Evolutionary conservation across 2,329 filamentous ascomycete species (phyloP).

Genomic region (Colletotrichum noveboracense): DNA sequence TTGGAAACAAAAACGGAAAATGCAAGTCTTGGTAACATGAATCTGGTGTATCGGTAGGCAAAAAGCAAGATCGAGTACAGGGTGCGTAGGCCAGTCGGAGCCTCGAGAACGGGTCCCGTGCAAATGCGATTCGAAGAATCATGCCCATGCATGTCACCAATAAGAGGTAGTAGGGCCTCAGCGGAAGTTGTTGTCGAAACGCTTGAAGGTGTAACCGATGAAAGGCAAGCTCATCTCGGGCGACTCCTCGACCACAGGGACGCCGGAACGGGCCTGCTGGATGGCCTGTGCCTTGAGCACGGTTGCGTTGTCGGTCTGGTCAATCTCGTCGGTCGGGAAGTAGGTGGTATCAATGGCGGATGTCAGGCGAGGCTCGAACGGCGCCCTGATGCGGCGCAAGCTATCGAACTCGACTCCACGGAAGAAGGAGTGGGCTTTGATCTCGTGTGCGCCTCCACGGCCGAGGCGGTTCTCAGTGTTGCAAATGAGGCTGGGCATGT

Average conservation of each 20-base stretch:
- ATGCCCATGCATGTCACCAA: not conserved
- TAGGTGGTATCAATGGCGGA: conserved; percentile 97
- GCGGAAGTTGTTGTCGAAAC: conserved; percentile 79
- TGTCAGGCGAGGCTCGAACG: conserved; percentile 92
- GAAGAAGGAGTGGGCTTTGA: conserved; percentile 96
- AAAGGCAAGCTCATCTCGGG: conserved; percentile 97
- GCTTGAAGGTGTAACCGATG: conserved; percentile 97
- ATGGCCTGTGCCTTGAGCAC: conserved; percentile 83
- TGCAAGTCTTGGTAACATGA: conserved; percentile 20
- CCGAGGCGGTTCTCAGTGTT: conserved; percentile 93
- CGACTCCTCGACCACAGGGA: conserved; percentile 70
- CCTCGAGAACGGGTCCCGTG: not conserved
- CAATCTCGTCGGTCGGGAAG: conserved; percentile 98
- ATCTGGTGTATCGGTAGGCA: conserved; percentile 11
- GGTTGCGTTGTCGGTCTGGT: conserved; percentile 92
- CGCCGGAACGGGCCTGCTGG: conserved; percentile 61
- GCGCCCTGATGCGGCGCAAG: conserved; percentile 89
- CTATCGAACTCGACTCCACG: conserved; percentile 94
- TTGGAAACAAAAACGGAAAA: conserved; percentile 17
- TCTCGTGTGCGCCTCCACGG: conserved; percentile 83
- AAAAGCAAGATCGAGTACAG: conserved; percentile 6
- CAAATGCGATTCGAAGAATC: not conserved
- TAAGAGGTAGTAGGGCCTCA: conserved; percentile 29
- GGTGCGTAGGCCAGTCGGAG: not conserved
- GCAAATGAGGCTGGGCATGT: conserved; percentile 78